These are phyloP conservation scores for Vigna trinervia DNA, from an alignment of 306 rosid species.

Conservation along the genomic window DNA sequence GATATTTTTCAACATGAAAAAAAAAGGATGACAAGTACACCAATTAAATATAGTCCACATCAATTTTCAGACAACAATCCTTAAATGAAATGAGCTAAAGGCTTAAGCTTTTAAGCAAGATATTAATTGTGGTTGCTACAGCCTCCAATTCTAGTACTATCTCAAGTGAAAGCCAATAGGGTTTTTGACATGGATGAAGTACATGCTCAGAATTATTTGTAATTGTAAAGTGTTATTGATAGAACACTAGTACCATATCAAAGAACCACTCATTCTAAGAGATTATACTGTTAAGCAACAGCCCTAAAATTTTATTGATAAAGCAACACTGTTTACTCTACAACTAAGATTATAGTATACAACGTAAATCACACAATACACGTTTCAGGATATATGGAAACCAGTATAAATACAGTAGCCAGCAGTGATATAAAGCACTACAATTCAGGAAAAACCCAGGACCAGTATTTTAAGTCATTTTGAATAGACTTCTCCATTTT, in stretches of 20 bases:
- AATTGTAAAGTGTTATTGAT: slow-evolving; percentile 10
- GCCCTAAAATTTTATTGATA: background rate
- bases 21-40: background rate
- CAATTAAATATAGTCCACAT: background rate
- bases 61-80: background rate
- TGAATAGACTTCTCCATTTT: slow-evolving; percentile 11
- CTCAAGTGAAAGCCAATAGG: background rate
- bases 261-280: slow-evolving; percentile 1
- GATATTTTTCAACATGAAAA: slow-evolving; percentile 1
- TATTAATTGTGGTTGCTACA: slow-evolving; percentile 1
- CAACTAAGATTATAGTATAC: background rate
- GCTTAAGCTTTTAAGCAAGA: slow-evolving; percentile 27
- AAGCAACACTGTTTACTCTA: background rate
- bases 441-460: background rate
- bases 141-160: slow-evolving; percentile 9
- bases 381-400: slow-evolving; percentile 9
- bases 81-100: background rate
- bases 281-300: background rate
- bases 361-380: background rate
- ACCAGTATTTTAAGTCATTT: slow-evolving; percentile 7
- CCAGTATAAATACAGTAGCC: background rate
- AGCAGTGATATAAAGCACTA: background rate
- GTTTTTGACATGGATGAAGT: slow-evolving; percentile 18
- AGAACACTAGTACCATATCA: slow-evolving; percentile 7
- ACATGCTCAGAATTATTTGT: slow-evolving; percentile 22